phyloP scores from a whole-genome alignment of 2,329 filamentous ascomycete genomes.

The Macroventuria anomochaeta region DNA sequence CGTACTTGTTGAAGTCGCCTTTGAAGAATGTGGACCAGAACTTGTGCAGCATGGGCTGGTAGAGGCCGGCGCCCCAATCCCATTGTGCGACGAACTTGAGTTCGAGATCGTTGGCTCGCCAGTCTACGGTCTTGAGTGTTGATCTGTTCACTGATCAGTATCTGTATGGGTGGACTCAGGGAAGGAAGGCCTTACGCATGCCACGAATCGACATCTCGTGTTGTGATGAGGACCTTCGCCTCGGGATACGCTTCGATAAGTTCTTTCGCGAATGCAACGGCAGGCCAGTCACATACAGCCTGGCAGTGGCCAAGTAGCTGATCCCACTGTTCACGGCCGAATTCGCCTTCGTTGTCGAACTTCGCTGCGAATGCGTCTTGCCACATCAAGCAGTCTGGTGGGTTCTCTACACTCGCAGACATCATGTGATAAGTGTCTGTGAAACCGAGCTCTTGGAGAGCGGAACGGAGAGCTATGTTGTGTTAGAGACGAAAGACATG shows the following conservation, averaged over 20 bases:
- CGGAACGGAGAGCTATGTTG: constrained; percentile 60
- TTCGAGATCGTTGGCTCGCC: constrained; percentile 70
- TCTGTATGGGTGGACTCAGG: not conserved
- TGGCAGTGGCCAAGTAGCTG: constrained; percentile 55
- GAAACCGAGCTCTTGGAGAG: constrained; percentile 71
- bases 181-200: constrained; percentile 42
- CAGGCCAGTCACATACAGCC: constrained; percentile 40
- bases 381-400: constrained; percentile 72
- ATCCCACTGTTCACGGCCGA: constrained; percentile 61
- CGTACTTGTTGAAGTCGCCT: constrained; percentile 69
- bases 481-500: not conserved
- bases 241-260: constrained; percentile 45
- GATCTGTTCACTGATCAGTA: constrained; percentile 46
- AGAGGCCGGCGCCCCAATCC: constrained; percentile 71
- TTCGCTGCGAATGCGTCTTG: constrained; percentile 70
- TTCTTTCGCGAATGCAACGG: constrained; percentile 37
- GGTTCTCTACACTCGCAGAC: constrained; percentile 72
- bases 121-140: constrained; percentile 71
- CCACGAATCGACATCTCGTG: constrained; percentile 19
- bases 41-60: constrained; percentile 73
- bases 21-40: constrained; percentile 74
- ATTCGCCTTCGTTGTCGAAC: constrained; percentile 66
- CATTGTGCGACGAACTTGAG: constrained; percentile 61
- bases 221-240: constrained; percentile 45
- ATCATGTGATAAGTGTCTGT: constrained; percentile 53